Base-by-base conservation (phyloP, 116 monocot genomes). In the Papilionanthe hybrid region DNA sequence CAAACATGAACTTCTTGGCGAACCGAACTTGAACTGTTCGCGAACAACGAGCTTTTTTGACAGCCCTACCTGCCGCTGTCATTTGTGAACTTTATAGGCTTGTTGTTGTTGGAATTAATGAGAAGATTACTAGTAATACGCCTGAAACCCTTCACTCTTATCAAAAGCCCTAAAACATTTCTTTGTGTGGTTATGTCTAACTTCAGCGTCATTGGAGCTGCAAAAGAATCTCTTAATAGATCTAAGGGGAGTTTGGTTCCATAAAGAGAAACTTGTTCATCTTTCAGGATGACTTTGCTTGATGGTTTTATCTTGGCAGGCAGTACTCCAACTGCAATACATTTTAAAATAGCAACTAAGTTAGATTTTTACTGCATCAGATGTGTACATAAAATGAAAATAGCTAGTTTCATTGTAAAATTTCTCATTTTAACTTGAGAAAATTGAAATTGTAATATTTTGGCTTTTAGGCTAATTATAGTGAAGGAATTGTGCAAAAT, bases 241-340 rank as follows among this genome's bases (percentile, higher is more conserved):
- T 44, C 44, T 5, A 44, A 73, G 41, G 20, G 42, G 2, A 42
- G 15, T 0, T 42, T 29, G 19, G 72, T 42, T 72, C 72, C 72
- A 72, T 72, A 72, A 42, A 72, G 72, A 42, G 72, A 42, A 72
- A 72, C 42, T 15, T 72, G 72, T 17, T 72, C 72, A 42, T 42
- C 72, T 4, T 43, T 72, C 42, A 72, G 20, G 12, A n/a, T 20
- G 7, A 43, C 72, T 72, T 72, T 10, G 42, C 13, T 43, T 43
- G 17, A 19, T 17, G 20, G 0, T 6, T 13, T 73, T 73, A 6
- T 43, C n/a, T 44, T 9, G 73, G n/a, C 73, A 73, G 43, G 20
- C 44, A 73, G 13, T 19, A 73, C 18, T 73, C 73, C 43, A 43
- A 7, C 73, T 73, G 73, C 73, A 73, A 9, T 5, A 20, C n/a